A percentile compares a stretch with the other conserved stretches of the same genome.
Evolutionary conservation across 106 monocot genomes (phyloP).

Genomic region (Triglochin maritima): DNA sequence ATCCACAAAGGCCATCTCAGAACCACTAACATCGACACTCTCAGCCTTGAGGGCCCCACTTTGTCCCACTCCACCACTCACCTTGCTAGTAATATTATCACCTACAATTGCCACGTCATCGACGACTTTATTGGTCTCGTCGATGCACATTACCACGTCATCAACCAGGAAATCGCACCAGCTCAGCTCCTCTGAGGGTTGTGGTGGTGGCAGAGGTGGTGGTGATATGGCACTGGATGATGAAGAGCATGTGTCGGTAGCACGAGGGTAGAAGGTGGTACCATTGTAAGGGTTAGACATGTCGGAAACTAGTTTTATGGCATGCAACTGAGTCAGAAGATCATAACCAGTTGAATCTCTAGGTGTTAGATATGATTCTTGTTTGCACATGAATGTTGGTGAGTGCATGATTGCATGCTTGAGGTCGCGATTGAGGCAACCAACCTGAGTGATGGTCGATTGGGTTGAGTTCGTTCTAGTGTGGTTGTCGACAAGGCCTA

Average conservation of each 20-base stretch:
- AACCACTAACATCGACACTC: not conserved
- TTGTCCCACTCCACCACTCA: too few species aligned
- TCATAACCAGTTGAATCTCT: not conserved
- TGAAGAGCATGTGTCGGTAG: not conserved
- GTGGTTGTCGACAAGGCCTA: not conserved
- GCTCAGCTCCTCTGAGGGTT: slow-evolving; percentile 1
- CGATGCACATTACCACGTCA: slow-evolving; percentile 6
- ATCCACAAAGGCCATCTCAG: slow-evolving; percentile 1
- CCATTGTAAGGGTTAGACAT: not conserved
- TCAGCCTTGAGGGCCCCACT: not conserved
- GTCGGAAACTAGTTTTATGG: slow-evolving; percentile 12
- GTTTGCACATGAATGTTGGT: not conserved
- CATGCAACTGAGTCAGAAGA: slow-evolving; percentile 12
- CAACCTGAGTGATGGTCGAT: slow-evolving; percentile 9
- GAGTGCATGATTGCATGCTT: slow-evolving; percentile 2
- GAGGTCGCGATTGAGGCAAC: slow-evolving; percentile 18
- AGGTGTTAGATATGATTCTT: not conserved
- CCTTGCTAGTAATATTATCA: too few species aligned
- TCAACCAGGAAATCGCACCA: slow-evolving; percentile 16
- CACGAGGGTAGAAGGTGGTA: not conserved
- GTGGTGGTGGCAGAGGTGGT: not conserved
- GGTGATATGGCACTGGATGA: not conserved
- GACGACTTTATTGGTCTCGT: not conserved
- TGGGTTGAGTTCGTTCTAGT: slow-evolving; percentile 9
- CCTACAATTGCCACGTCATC: not conserved